These are phyloP conservation scores for Sanguinoderma infundibulare DNA, from an alignment of 1,284 basidiomycete species.

Conservation along the genomic window DNA sequence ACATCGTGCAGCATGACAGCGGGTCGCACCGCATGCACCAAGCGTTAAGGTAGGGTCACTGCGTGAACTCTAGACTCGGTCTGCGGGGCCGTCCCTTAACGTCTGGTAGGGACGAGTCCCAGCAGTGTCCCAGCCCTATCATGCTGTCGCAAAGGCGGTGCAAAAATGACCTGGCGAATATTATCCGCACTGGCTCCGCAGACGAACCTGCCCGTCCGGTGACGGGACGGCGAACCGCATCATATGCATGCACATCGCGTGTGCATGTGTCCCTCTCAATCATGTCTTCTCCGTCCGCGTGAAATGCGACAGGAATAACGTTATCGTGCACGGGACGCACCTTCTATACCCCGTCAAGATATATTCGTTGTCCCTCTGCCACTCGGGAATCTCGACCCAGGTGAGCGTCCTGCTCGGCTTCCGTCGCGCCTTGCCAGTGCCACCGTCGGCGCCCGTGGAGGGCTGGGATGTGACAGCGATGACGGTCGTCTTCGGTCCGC, in stretches of 20 bases:
- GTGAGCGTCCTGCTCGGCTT: constrained; percentile 44
- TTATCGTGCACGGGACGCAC: constrained; percentile 40
- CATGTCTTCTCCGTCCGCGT: not conserved
- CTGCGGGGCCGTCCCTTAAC: too few species aligned
- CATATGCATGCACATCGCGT: not conserved
- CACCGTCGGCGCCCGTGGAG: too few species aligned
- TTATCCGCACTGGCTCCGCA: not conserved
- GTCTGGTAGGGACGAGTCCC: not conserved
- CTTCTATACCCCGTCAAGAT: constrained; percentile 76
- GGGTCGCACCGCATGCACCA: too few species aligned
- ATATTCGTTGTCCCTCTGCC: constrained; percentile 80
- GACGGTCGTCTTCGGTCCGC: not conserved
- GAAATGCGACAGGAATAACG: not conserved
- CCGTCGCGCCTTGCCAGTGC: not conserved
- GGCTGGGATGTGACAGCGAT: constrained; percentile 9
- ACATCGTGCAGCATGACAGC: too few species aligned
- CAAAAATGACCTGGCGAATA: not conserved
- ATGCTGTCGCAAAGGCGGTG: too few species aligned
- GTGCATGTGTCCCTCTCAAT: too few species aligned
- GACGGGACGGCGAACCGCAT: too few species aligned
- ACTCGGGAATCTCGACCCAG: constrained; percentile 69
- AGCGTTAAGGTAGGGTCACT: too few species aligned
- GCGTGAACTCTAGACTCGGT: too few species aligned
- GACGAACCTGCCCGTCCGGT: too few species aligned
- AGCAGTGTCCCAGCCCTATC: not conserved